Evolutionary conservation across 2,329 filamentous ascomycete species (phyloP).

Genomic region (Ophiostoma australiae): DNA sequence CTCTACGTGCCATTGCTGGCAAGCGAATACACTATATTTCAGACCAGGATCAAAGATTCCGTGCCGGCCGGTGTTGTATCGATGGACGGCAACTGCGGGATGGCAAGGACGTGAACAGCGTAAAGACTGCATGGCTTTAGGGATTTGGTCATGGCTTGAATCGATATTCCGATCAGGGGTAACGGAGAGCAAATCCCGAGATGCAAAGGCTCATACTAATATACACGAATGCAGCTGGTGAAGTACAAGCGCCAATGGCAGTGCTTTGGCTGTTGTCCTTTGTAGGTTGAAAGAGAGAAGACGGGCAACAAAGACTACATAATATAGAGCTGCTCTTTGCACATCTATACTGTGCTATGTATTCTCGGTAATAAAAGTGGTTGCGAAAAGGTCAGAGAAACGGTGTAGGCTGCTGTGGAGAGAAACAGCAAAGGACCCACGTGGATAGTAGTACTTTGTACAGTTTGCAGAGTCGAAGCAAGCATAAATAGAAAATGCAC

Average conservation of each 20-base stretch:
- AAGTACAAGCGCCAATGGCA: not conserved
- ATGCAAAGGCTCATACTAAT: not conserved
- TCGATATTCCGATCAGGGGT: not conserved
- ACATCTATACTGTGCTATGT: too few relatives aligned
- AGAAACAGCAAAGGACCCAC: not conserved
- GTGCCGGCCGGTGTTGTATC: not conserved
- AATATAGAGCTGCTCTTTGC: too few relatives aligned
- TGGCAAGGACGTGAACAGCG: too few relatives aligned
- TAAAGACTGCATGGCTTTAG: not conserved
- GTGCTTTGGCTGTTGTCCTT: not conserved
- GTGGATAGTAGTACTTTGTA: not conserved
- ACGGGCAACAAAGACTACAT: not conserved
- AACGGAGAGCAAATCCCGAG: not conserved
- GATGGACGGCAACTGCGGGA: not conserved
- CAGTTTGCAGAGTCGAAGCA: not conserved
- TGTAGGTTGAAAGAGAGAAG: not conserved
- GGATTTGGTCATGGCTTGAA: not conserved
- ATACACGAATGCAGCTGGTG: not conserved
- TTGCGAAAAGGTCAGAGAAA: not conserved
- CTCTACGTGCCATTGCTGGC: not conserved
- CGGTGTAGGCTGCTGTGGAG: not conserved
- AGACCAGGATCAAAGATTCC: not conserved
- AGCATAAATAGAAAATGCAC: not conserved
- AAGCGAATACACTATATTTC: not conserved
- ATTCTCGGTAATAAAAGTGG: not conserved